Conservation (phyloP, 2,329 filamentous ascomycete species). For the Pseudogymnoascus sp. region DNA sequence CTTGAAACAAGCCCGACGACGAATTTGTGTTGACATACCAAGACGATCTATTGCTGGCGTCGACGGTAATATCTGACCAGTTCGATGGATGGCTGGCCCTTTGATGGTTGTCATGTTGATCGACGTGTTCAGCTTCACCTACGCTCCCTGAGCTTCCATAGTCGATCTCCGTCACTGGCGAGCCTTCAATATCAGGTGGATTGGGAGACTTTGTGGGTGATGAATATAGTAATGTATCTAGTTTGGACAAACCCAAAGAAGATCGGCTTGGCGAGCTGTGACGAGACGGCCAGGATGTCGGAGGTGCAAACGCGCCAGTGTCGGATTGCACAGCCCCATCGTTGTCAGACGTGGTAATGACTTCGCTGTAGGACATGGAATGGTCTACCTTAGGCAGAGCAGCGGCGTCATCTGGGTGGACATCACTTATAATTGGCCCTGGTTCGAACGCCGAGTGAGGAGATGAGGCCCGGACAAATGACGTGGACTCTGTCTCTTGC, state of each 20-base stretch:
- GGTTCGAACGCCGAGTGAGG: not conserved
- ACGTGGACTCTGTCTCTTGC: not conserved
- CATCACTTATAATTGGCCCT: not conserved
- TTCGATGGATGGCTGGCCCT: conserved; percentile 49
- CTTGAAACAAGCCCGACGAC: conserved; percentile 21
- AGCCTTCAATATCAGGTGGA: conserved; percentile 12
- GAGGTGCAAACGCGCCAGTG: not conserved
- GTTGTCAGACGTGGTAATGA: not conserved
- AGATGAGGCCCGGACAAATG: not conserved
- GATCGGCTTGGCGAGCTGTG: not conserved
- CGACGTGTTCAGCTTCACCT: conserved; percentile 13
- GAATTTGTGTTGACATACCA: conserved; percentile 27
- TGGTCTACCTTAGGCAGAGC: not conserved
- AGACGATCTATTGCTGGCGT: conserved; percentile 39
- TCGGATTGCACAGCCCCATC: not conserved
- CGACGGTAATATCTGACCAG: conserved; percentile 57
- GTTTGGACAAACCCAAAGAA: not conserved
- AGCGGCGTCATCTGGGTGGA: not conserved
- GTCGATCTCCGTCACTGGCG: conserved; percentile 27
- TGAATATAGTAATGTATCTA: not conserved
- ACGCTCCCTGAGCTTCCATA: conserved; percentile 26
- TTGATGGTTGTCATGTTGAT: conserved; percentile 30
- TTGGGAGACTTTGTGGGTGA: not conserved
- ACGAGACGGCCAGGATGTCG: not conserved
- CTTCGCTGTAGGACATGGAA: not conserved